These are phyloP conservation scores for Hypsizygus marmoreus DNA, from an alignment of 768 basidiomycete genomes.

Conservation along the genomic window DNA sequence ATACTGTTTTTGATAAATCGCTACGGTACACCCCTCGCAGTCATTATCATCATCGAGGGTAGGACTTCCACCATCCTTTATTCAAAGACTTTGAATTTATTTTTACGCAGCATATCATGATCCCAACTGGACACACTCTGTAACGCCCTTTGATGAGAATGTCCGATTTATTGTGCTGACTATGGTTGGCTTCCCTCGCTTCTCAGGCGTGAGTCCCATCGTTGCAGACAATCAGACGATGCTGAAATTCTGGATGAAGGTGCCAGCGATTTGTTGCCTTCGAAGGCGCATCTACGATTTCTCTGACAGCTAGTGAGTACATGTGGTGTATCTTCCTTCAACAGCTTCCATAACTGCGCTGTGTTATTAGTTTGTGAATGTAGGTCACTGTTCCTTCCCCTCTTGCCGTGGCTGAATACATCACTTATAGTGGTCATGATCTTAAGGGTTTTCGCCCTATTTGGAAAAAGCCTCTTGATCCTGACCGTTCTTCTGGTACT, in stretches of 20 bases:
- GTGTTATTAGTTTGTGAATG: constrained; percentile 26
- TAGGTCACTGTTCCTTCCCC: constrained; percentile 4
- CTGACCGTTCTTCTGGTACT: constrained; percentile 20
- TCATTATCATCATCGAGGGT: constrained; percentile 27
- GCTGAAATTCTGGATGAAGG: constrained; percentile 3
- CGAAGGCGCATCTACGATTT: constrained; percentile 28
- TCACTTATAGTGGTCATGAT: constrained; percentile 31
- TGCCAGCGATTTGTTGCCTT: constrained; percentile 29
- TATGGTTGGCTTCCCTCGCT: neutral
- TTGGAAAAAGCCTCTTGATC: constrained; percentile 19
- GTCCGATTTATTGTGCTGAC: neutral
- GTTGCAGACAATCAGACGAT: neutral
- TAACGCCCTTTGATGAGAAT: constrained; percentile 4
- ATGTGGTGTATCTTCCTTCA: neutral
- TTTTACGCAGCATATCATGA: constrained; percentile 23
- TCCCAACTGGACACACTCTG: constrained; percentile 21
- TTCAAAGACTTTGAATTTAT: neutral
- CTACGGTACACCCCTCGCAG: constrained; percentile 28
- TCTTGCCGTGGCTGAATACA: neutral
- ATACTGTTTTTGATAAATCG: constrained; percentile 33
- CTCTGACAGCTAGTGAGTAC: constrained; percentile 24
- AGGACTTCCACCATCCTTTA: neutral
- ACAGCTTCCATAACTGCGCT: neutral
- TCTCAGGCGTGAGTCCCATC: constrained; percentile 5
- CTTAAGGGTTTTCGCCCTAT: constrained; percentile 31